These are phyloP conservation scores for Calonectria pteridis DNA, from an alignment of 2,329 filamentous ascomycete genomes.

Conservation along the genomic window DNA sequence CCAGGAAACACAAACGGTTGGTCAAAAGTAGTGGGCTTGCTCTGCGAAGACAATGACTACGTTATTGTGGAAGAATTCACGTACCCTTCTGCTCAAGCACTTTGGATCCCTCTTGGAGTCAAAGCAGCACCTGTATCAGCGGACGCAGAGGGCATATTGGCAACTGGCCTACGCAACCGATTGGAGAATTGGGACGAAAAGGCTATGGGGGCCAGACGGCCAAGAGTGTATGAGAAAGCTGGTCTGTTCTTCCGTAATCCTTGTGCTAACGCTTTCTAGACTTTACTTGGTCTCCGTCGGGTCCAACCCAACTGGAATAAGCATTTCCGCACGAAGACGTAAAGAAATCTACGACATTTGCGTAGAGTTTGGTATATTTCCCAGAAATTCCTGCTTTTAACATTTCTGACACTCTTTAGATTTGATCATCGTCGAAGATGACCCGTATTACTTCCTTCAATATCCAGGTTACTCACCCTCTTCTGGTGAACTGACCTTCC, in stretches of 20 bases:
- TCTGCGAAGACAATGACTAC: conserved; percentile 45
- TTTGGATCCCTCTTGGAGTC: conserved; percentile 47
- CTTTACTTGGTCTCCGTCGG: conserved; percentile 61
- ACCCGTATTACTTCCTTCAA: conserved; percentile 45
- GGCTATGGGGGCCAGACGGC: conserved; percentile 22
- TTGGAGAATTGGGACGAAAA: conserved; percentile 41
- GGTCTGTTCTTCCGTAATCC: no score
- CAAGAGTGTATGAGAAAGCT: conserved; percentile 29
- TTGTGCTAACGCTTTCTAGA: not conserved
- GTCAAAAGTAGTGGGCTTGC: conserved; percentile 46
- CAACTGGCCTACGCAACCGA: conserved; percentile 32
- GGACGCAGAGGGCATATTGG: conserved; percentile 45
- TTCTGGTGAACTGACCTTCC: not conserved
- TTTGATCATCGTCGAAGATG: conserved; percentile 34
- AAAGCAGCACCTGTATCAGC: conserved; percentile 40
- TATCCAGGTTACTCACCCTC: conserved; percentile 33
- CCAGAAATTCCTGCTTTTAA: not conserved
- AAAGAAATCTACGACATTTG: conserved; percentile 66
- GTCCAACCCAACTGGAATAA: conserved; percentile 78
- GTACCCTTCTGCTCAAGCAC: conserved; percentile 47
- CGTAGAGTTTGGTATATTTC: conserved; percentile 45
- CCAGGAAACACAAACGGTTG: conserved; percentile 49
- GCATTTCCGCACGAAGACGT: conserved; percentile 68
- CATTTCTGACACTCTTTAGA: not conserved
- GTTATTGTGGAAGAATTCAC: conserved; percentile 48